Base-by-base conservation (phyloP, 2,329 filamentous ascomycete genomes). In the Xylaria sp. region DNA sequence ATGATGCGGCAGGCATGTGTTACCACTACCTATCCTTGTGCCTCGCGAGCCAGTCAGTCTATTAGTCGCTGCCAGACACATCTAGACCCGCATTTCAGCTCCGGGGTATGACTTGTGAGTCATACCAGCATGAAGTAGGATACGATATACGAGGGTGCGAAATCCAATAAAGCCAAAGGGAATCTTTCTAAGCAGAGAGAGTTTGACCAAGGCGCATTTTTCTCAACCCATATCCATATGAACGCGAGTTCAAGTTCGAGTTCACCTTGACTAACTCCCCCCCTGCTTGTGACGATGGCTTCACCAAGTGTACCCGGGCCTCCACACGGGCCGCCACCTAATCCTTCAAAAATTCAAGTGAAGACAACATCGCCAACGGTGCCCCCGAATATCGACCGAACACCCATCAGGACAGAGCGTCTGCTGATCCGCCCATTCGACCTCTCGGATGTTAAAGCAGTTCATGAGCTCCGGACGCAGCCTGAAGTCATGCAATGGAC, bases 401-500 rank as follows among this genome's bases (percentile, higher is more conserved):
- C 76, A 8, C 75, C 78, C 1, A 80, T 88, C 63, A 75, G 72
- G 58, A 90, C 89, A 2, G 78, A 84, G 59, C 84, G 89, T 6
- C 82, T 92, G 23, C 74, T 87, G 29, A 77, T 92, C 60, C 82
- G 88, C 18, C 85, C 86, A 1, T 78, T 87, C 47, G 73, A 74
- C 0, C 77, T 82, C 21, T 79, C 83, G 2, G 89, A 92, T 76
- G 79, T 87, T 1, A 78, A 80, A 1, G 84, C 80, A 6, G 69
- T 89, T 18, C 80, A 87, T 70, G 78, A 79, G 25, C 80, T 92
- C 62, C 87, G 90, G 27, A 82, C 81, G 16, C 82, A 90, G 75
- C 83, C 84, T 4, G 87, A 90, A 71, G 87, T 90, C 55, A 92
- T 92, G 90, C 77, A 78, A 63, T 90, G 85, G 82, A 89, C 89